phyloP scores from a whole-genome alignment of 371 early-diverging fungal genomes.

The Mucor velutinosus region DNA sequence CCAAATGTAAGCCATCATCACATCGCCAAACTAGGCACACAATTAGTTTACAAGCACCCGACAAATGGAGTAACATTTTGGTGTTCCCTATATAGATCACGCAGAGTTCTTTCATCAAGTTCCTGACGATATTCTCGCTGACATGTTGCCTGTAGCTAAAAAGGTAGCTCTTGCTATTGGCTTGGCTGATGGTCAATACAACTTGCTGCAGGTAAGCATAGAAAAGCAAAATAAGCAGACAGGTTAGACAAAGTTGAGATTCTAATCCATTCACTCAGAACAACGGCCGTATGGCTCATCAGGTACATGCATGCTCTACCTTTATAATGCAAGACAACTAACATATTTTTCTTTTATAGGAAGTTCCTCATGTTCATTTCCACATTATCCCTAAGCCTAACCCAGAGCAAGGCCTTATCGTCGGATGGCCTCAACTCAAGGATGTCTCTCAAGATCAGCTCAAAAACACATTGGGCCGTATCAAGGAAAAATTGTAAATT shows the following conservation, averaged over 20 bases:
- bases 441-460: slow-evolving; percentile 39
- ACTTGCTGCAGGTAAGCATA: slow-evolving; percentile 79
- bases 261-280: slow-evolving; percentile 52
- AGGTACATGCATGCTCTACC: slow-evolving; percentile 24
- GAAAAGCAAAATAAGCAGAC: not conserved
- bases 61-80: not conserved
- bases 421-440: slow-evolving; percentile 63
- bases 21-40: too few species aligned
- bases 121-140: slow-evolving; percentile 84
- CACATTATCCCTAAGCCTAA: slow-evolving; percentile 87
- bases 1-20: slow-evolving; percentile 66
- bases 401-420: slow-evolving; percentile 67
- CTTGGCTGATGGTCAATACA: slow-evolving; percentile 69
- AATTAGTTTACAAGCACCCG: not conserved
- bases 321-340: not conserved
- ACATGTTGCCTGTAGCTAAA: slow-evolving; percentile 88
- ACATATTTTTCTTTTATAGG: slow-evolving; percentile 28
- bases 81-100: slow-evolving; percentile 68
- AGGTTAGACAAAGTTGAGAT: not conserved
- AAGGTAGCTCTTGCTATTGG: slow-evolving; percentile 79
- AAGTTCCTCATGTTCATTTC: slow-evolving; percentile 90
- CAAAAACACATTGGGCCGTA: slow-evolving; percentile 28
- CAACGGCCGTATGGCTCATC: slow-evolving; percentile 68
- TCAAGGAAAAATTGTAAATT: slow-evolving; percentile 41
- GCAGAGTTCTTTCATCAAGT: slow-evolving; percentile 88